Conservation (phyloP, 352 stramenopile genomes). For the Thalassiosira mediterranea region DNA sequence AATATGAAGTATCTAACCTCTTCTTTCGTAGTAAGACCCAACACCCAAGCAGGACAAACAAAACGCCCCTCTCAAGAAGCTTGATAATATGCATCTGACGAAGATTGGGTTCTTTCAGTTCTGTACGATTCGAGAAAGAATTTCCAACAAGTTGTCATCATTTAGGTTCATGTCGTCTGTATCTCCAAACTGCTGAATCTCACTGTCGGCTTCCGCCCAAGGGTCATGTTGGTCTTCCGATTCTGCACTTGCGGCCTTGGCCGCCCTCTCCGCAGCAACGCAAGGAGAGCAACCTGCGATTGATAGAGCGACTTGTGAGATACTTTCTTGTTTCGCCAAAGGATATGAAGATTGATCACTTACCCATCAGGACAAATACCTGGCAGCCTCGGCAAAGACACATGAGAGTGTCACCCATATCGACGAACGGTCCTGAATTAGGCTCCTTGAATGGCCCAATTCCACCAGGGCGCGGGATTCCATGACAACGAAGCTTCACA, state of each 20-base stretch:
- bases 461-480: conserved; percentile 64
- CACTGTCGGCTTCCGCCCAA: conserved; percentile 46
- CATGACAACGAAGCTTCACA: conserved; percentile 77
- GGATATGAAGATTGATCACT: no score
- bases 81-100: no score
- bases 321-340: no score
- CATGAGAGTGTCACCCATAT: conserved; percentile 76
- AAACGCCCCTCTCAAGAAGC: no score
- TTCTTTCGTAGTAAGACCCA: no score
- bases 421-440: conserved; percentile 62
- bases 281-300: conserved; percentile 79
- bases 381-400: conserved; percentile 78
- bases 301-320: no score
- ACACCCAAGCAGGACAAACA: no score
- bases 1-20: no score
- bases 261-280: conserved; percentile 70
- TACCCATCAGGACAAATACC: conserved; percentile 83
- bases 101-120: no score
- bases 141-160: conserved; percentile 74
- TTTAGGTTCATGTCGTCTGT: conserved; percentile 76
- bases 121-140: conserved; percentile 70
- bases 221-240: conserved; percentile 31
- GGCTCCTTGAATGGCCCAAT: conserved; percentile 26
- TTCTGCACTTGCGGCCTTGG: conserved; percentile 41
- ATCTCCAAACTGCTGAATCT: conserved; percentile 71